Evolutionary conservation across 2,329 filamentous ascomycete species (phyloP).

Genomic region (Atkinsonella texensis): DNA sequence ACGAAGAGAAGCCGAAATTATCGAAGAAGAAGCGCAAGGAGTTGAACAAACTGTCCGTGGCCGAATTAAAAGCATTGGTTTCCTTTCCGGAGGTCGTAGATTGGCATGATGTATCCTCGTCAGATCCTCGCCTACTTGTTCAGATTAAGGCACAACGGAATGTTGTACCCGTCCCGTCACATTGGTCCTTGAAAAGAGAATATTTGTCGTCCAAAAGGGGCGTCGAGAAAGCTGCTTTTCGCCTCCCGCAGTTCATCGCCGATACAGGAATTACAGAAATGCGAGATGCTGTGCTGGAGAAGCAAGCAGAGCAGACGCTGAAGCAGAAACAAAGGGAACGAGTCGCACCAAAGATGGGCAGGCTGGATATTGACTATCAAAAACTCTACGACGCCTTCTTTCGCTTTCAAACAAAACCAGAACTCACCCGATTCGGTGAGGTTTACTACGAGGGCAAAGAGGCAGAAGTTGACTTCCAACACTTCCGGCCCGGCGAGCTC

Average conservation of each 20-base stretch:
- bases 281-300: constrained; percentile 91
- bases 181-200: constrained; percentile 94
- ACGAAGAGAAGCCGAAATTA: constrained; percentile 54
- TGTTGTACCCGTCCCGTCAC: constrained; percentile 82
- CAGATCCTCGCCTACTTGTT: constrained; percentile 78
- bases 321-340: constrained; percentile 95
- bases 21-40: constrained; percentile 94
- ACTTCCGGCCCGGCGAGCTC: constrained; percentile 80
- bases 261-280: constrained; percentile 97
- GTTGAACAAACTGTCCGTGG: constrained; percentile 83
- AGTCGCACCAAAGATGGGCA: constrained; percentile 91
- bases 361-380: constrained; percentile 95
- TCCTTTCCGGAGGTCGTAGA: constrained; percentile 88
- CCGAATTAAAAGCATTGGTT: constrained; percentile 87
- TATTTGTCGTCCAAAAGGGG: constrained; percentile 95
- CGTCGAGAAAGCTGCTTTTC: constrained; percentile 89
- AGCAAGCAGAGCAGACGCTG: constrained; percentile 80
- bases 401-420: constrained; percentile 90
- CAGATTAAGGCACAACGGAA: constrained; percentile 94
- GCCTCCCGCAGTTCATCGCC: constrained; percentile 89
- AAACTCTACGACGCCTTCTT: constrained; percentile 98
- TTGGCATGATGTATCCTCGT: constrained; percentile 90
- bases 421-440: constrained; percentile 87
- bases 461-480: constrained; percentile 85
- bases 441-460: constrained; percentile 99